Evolutionary conservation across 768 basidiomycete genomes (phyloP), one percentile per base, ranked within the genome.

Genomic region (Suillus hirtellus): DNA sequence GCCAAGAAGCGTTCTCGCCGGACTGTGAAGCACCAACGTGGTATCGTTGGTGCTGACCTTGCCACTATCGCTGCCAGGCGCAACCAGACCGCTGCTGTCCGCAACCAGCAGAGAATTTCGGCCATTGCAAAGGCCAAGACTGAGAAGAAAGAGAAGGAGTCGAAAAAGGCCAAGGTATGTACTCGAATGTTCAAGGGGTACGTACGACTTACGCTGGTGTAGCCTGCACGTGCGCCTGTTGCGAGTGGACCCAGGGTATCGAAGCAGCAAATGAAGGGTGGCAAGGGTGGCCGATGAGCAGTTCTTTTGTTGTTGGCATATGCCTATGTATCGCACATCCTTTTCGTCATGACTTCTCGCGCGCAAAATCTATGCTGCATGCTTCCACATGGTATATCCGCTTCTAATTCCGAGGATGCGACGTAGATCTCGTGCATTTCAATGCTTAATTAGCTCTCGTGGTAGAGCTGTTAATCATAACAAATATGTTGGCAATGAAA

Each of bases 1-100:
- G 95, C 95, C 73, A 99, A 99, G 94, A 98, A 97, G 84, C 91
- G 96, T 68, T 92, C 92, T 59, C 92, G 96, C 80, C 89, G 90
- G 79, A 95, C 93, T 67, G 94, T 99, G 75, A 99, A 99, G 85
- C 89, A 94, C 83, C 89, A 96, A 82, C 94, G 97, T 74, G 97
- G 97, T 66, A 95, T 99, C 78, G 95, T 95, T 73, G 97, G 97
- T 79, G 94, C 95, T 68, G 95, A 98, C 78, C 87, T 99, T 65
- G 86, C 89, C 60, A 77, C 93, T 71, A 98, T 99, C 77, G 85
- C 89, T 60, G 96, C 96, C 69, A 92, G 85, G 82, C 88, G 96
- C 70, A 95, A 93, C 81, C 95, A 98, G 84, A 93, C 91, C 64
- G 82, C 91, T 61, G 90, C 91, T 69, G 84, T 90, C 70, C 88